These are phyloP conservation scores for Avena eriantha DNA, from an alignment of 176 grass and related monocot species.

Conservation along the genomic window DNA sequence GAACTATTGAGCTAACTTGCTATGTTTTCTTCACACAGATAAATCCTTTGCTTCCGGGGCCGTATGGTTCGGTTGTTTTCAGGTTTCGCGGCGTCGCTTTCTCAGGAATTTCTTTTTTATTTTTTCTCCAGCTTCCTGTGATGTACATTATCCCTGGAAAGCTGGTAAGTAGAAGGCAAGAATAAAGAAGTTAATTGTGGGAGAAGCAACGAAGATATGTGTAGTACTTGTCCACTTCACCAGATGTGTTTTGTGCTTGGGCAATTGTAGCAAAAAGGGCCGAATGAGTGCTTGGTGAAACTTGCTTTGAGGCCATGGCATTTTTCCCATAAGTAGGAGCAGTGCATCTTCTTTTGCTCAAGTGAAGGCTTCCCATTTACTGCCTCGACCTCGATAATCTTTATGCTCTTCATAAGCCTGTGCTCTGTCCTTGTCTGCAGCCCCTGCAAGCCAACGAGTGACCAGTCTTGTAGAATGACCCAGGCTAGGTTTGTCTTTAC, in stretches of 20 bases:
- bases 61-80: neutral
- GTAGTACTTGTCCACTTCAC: constrained; percentile 51
- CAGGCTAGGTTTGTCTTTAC: constrained; percentile 29
- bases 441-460: constrained; percentile 28
- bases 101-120: neutral
- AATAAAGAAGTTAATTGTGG: constrained; percentile 97
- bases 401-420: constrained; percentile 43
- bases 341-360: constrained; percentile 56
- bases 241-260: constrained; percentile 52
- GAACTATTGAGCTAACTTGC: constrained; percentile 13
- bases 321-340: constrained; percentile 58
- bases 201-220: constrained; percentile 68
- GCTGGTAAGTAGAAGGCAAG: constrained; percentile 66
- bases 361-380: constrained; percentile 49
- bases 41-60: neutral
- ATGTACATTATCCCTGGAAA: constrained; percentile 14
- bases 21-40: constrained; percentile 31
- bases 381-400: constrained; percentile 22
- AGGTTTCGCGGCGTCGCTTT: constrained; percentile 38
- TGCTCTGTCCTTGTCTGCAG: constrained; percentile 1
- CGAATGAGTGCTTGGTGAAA: constrained; percentile 81
- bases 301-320: constrained; percentile 72
- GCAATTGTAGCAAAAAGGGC: constrained; percentile 62
- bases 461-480: constrained; percentile 15
- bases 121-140: constrained; percentile 28